phyloP scores from a whole-genome alignment of 2,329 filamentous ascomycete genomes.

The Fusarium clavum region DNA sequence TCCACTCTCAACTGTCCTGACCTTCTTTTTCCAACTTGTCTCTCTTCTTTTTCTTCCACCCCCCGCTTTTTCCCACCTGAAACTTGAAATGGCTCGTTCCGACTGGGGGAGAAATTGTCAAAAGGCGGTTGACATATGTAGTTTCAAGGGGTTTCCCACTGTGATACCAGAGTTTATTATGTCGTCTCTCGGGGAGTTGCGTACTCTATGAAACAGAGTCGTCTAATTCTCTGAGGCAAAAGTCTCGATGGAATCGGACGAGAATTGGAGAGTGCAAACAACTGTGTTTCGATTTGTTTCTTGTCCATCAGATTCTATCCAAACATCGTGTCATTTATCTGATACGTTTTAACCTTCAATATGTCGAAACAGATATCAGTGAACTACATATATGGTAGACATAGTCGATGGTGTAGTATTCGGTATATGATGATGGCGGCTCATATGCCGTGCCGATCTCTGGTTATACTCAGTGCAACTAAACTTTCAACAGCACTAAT shows the following conservation, averaged over 20 bases:
- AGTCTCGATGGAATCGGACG: conserved; percentile 2
- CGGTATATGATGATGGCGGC: not conserved
- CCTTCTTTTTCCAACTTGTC: not conserved
- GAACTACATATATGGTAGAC: not conserved
- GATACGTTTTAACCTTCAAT: not conserved
- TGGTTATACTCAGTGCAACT: not conserved
- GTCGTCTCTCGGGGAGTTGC: conserved; percentile 1
- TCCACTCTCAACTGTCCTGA: not conserved
- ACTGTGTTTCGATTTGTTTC: conserved; percentile 26
- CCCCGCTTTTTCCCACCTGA: conserved; percentile 30
- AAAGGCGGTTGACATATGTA: not conserved
- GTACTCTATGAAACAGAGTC: conserved; percentile 18
- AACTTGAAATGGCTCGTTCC: conserved; percentile 27
- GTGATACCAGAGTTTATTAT: not conserved
- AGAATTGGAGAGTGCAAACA: conserved; percentile 11
- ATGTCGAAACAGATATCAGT: not conserved
- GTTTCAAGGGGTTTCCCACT: conserved; percentile 26
- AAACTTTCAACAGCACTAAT: not conserved
- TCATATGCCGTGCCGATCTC: not conserved
- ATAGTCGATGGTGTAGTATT: not conserved
- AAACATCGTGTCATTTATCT: conserved; percentile 2
- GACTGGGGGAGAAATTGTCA: conserved; percentile 33
- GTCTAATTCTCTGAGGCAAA: not conserved
- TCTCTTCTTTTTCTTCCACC: not conserved
- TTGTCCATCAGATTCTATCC: conserved; percentile 1